Evolutionary conservation across 2,329 filamentous ascomycete species (phyloP), one percentile per base, ranked within the genome.

Genomic region (Calonectria pteridis): DNA sequence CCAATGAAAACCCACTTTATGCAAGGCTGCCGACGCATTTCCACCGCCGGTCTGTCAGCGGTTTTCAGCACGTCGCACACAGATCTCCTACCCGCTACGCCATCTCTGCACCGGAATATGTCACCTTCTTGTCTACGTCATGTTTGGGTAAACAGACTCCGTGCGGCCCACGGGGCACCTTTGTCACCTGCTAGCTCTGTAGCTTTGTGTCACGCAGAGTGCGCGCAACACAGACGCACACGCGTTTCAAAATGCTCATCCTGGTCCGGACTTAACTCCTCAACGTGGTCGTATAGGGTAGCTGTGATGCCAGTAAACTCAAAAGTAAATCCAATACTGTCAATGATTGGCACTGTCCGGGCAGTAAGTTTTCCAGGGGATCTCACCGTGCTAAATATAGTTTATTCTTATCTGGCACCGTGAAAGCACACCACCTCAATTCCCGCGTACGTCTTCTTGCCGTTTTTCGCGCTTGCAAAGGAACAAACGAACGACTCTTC

Each of bases 201-300:
- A 37, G 55, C 11, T 26, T 37, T 59, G 55, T 59, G n/a, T 59
- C 33, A 59, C 33, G 33, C 37, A 59, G 55, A 59, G 33, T 59
- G 55, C 33, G 37, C 31, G n/a, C n/a, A 59, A 37, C 55, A 59
- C 55, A 35, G 55, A 59, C 55, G n/a, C 51, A 33, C 55, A 59
- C 55, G 11, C n/a, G 55, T 59, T 59, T 59, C 55, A 37, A 23
- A 55, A 14, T 6, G 11, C 20, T 31, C 53, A 58, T 58, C 29
- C 16, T 9, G 55, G 31, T 6, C 55, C 33, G 55, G 31, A 35
- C 14, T 14, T 23, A 10, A 26, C 23, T 28, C 11, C n/a, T 29
- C 20, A 59, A 46, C 40, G n/a, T 49, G 35, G 51, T 18, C 4
- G 16, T 49, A 59, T 63, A 63, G 59, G 59, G 59, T 63, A 63